These are phyloP conservation scores for Chenopodium quinoa DNA, from an alignment of 148 eudicot genomes.

Conservation along the genomic window DNA sequence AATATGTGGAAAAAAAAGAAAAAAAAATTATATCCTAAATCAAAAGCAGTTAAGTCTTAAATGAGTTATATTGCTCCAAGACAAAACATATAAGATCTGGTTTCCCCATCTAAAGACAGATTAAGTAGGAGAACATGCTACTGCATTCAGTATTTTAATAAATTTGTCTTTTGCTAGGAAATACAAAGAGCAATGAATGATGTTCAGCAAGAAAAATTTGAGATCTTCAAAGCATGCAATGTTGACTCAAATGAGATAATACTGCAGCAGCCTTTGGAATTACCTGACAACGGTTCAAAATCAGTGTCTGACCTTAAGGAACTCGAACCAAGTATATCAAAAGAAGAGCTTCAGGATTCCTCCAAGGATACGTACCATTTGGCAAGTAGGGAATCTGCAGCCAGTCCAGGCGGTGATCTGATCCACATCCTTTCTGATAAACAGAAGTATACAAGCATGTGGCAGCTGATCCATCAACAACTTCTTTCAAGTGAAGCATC, in stretches of 20 bases:
- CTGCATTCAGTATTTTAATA: slow-evolving; percentile 4
- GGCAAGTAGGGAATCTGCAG: slow-evolving; percentile 25
- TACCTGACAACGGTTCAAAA: neutral
- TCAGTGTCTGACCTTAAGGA: slow-evolving; percentile 9
- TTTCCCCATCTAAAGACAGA: slow-evolving; percentile 20
- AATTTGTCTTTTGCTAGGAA: slow-evolving; percentile 18
- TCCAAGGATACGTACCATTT: neutral
- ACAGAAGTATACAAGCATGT: slow-evolving; percentile 67
- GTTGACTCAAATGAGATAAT: slow-evolving; percentile 3
- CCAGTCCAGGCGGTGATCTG: slow-evolving; percentile 19
- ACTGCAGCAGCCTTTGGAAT: slow-evolving; percentile 17
- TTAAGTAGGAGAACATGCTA: slow-evolving; percentile 19
- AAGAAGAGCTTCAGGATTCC: slow-evolving; percentile 8
- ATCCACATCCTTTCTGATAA: slow-evolving; percentile 37
- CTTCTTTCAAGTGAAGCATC: slow-evolving; percentile 42
- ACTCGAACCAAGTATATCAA: slow-evolving; percentile 6
- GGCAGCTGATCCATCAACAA: slow-evolving; percentile 74
- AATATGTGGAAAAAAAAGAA: no score
- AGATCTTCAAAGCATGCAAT: neutral
- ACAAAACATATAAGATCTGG: slow-evolving; percentile 24
- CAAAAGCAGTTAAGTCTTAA: neutral
- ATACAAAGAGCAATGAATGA: slow-evolving; percentile 20
- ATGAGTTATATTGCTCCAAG: slow-evolving; percentile 3
- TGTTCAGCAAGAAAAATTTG: slow-evolving; percentile 10
- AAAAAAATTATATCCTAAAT: neutral